A percentile compares a stretch with the other conserved stretches of the same genome.
Conservation (phyloP, 2,329 filamentous ascomycete species). For the Dactylellina parvicollis region DNA sequence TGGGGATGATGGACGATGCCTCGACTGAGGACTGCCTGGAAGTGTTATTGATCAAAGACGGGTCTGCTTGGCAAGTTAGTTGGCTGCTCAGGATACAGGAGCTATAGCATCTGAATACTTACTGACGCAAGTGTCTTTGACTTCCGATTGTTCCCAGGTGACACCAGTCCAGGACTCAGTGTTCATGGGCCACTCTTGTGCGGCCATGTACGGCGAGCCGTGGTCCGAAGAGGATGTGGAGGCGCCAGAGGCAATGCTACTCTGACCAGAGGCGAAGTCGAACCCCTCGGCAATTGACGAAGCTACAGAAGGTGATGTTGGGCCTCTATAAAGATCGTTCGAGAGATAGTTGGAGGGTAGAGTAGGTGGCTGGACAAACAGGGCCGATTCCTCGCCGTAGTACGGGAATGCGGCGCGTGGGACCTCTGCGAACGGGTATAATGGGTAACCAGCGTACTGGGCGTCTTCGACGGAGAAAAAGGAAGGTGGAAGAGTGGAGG, state of each 20-base stretch:
- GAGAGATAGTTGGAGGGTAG: slow-evolving; percentile 51
- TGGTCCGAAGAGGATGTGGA: slow-evolving; percentile 52
- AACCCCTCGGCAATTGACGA: slow-evolving; percentile 46
- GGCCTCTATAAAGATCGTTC: slow-evolving; percentile 50
- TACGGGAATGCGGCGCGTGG: slow-evolving; percentile 51
- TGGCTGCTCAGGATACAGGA: not conserved
- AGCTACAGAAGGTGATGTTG: slow-evolving; percentile 47
- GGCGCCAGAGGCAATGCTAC: slow-evolving; percentile 50
- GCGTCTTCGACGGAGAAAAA: slow-evolving; percentile 52
- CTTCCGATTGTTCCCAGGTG: slow-evolving; percentile 51
- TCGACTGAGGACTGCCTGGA: slow-evolving; percentile 51
- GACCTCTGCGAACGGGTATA: slow-evolving; percentile 50
- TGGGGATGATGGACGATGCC: slow-evolving; percentile 21
- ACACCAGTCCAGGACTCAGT: slow-evolving; percentile 33
- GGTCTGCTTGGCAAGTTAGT: slow-evolving; percentile 46
- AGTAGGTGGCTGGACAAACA: slow-evolving; percentile 52
- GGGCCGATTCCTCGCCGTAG: slow-evolving; percentile 43
- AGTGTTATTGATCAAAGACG: slow-evolving; percentile 49
- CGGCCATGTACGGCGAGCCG: slow-evolving; percentile 46
- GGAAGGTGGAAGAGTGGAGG: slow-evolving; percentile 41
- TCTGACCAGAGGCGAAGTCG: slow-evolving; percentile 51
- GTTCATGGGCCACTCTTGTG: slow-evolving; percentile 54
- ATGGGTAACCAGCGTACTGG: slow-evolving; percentile 44
- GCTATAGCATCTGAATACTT: slow-evolving; percentile 10
- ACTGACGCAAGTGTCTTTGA: slow-evolving; percentile 53